phyloP scores from a whole-genome alignment of 306 rosid genomes.

The Biancaea sappan region DNA sequence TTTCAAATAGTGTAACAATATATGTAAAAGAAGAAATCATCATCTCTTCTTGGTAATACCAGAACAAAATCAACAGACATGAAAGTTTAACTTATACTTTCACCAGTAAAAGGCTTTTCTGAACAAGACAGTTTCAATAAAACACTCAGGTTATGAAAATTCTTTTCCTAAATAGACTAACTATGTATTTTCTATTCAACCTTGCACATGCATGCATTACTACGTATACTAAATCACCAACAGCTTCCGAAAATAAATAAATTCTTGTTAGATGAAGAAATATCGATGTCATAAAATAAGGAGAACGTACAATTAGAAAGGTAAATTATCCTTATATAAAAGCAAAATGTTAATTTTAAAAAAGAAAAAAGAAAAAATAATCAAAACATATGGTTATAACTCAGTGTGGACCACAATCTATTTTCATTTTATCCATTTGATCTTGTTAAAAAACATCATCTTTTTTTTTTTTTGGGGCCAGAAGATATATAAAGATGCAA shows the following conservation, averaged over 20 bases:
- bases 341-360: background rate
- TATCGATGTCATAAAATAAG: background rate
- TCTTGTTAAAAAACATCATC: background rate
- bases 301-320: background rate
- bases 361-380: background rate
- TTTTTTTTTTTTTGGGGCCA: too few species aligned
- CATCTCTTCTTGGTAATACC: slow-evolving; percentile 6
- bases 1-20: slow-evolving; percentile 32
- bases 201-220: background rate
- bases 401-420: background rate
- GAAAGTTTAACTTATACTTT: too few species aligned
- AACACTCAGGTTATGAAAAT: background rate
- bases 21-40: slow-evolving; percentile 30
- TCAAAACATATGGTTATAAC: background rate
- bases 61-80: slow-evolving; percentile 7
- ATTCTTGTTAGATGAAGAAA: background rate
- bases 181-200: background rate
- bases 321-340: background rate
- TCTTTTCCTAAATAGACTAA: background rate
- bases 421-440: background rate
- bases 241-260: background rate
- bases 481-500: slow-evolving; percentile 1
- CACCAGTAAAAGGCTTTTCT: background rate
- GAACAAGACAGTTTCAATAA: background rate
- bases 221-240: background rate